Conservation (phyloP, 257 asterid genomes). For the Lantana camara region DNA sequence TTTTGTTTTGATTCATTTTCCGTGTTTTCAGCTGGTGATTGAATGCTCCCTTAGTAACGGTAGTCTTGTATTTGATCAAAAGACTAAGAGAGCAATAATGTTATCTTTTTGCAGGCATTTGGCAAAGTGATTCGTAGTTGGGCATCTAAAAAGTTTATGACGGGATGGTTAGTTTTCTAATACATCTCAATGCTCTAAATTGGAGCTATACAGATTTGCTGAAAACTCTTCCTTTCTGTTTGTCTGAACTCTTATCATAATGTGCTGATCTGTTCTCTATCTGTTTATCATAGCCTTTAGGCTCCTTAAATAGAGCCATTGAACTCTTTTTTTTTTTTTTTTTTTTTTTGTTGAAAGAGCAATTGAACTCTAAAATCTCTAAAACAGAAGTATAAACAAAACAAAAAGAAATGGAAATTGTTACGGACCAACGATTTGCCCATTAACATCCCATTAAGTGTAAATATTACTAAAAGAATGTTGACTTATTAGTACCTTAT, state of each 20-base stretch:
- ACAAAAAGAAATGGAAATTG: neutral
- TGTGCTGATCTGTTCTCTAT: neutral
- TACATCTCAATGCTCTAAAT: constrained; percentile 3
- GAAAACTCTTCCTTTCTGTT: neutral
- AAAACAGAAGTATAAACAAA: neutral
- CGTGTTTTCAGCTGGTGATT: neutral
- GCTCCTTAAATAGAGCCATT: too few relatives aligned
- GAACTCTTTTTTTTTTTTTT: too few relatives aligned
- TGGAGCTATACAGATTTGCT: neutral
- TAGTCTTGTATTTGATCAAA: neutral
- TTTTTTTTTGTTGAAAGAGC: too few relatives aligned
- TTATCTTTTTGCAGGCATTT: constrained; percentile 52
- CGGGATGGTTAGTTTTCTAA: constrained; percentile 62
- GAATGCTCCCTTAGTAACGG: neutral
- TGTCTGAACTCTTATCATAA: too few relatives aligned
- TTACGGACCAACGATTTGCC: neutral
- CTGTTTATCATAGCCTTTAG: neutral
- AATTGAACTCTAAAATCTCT: neutral
- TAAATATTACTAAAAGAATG: neutral
- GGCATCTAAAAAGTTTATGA: constrained; percentile 78
- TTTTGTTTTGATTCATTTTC: neutral
- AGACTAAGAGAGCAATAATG: neutral
- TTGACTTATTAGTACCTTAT: neutral
- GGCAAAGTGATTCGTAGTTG: constrained; percentile 74
- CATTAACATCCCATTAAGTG: neutral